phyloP scores from a whole-genome alignment of 2,329 filamentous ascomycete genomes.

The Annulohypoxylon truncatum region DNA sequence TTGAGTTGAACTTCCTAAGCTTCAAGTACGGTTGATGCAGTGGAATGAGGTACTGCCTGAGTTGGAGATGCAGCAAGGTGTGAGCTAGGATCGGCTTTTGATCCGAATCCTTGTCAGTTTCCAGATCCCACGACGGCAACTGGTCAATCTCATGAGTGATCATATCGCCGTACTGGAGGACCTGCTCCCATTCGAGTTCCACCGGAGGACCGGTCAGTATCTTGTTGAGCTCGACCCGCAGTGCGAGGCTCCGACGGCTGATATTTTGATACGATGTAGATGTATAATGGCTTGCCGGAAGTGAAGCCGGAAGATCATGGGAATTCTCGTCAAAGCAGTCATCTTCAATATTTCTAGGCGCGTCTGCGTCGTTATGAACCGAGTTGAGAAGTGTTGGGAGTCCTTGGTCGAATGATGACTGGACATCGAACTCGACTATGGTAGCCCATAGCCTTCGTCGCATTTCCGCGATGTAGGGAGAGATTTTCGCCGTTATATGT shows the following conservation, averaged over 20 bases:
- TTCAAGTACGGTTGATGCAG: slow-evolving; percentile 71
- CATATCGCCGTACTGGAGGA: slow-evolving; percentile 70
- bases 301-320: slow-evolving; percentile 62
- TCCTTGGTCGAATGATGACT: slow-evolving; percentile 70
- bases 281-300: slow-evolving; percentile 65
- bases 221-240: slow-evolving; percentile 68
- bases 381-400: slow-evolving; percentile 68
- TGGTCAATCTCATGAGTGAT: slow-evolving; percentile 70
- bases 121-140: slow-evolving; percentile 66
- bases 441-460: slow-evolving; percentile 70
- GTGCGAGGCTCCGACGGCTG: slow-evolving; percentile 65
- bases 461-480: slow-evolving; percentile 72
- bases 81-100: slow-evolving; percentile 70
- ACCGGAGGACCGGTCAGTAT: slow-evolving; percentile 65
- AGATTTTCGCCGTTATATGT: slow-evolving; percentile 65
- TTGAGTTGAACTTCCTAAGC: slow-evolving; percentile 68
- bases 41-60: slow-evolving; percentile 71
- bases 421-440: slow-evolving; percentile 71
- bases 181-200: slow-evolving; percentile 70
- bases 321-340: slow-evolving; percentile 67
- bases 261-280: slow-evolving; percentile 70
- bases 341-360: slow-evolving; percentile 69
- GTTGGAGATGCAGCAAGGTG: slow-evolving; percentile 69
- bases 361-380: slow-evolving; percentile 65
- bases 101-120: slow-evolving; percentile 52